Base-by-base conservation (phyloP, 2,329 filamentous ascomycete species). In the Verticillium dahliae region DNA sequence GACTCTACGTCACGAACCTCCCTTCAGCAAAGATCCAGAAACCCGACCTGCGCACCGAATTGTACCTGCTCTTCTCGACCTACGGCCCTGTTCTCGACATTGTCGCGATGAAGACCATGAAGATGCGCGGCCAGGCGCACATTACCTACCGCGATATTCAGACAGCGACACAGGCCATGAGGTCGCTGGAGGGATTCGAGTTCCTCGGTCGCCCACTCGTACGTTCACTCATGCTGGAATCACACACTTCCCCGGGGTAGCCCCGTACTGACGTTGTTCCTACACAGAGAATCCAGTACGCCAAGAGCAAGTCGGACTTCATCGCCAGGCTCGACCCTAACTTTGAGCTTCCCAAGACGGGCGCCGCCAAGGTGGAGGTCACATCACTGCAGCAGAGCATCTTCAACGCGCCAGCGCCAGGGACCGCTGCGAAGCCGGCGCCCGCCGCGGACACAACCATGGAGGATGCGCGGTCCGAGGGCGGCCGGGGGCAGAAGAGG, bases 101-200 rank as follows among this genome's bases (percentile, higher is more conserved):
- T 22, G 90, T 97, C 57, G 91, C 91, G 35, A 81, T 97, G 68
- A 96, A 92, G 78, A 96, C 91, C 1, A 82, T 83, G 74, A 92
- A 92, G 78, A 97, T 98, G 93, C 89, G 95, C 58, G 95, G 95
- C 3, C 95, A 99, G 76, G 95, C 95, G 64, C 95, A 98, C 71
- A 81, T 99, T 63, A 90, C 95, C 14, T 98, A 92, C 74, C 86
- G 91, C 62, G 94, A 99, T 73, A 81, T 94, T 38, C 90, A 97
- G 67, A 87, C 91, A n/a, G 92, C 92, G 59, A 97, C 93, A 31
- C 92, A 97, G 72, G 95, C 95, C 1, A 91, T 99, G 91, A 83
- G 94, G 66, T 87, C 91, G 11, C 79, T 97, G 57, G 90, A 98
- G 68, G 92, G 91, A 2, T 91, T 92, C 70, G 85, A 90, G 2